Percentiles rank a stretch among this genome's conserved stretches.
Conservation (phyloP, 2,329 filamentous ascomycete species). For the Phialophora expanda region DNA sequence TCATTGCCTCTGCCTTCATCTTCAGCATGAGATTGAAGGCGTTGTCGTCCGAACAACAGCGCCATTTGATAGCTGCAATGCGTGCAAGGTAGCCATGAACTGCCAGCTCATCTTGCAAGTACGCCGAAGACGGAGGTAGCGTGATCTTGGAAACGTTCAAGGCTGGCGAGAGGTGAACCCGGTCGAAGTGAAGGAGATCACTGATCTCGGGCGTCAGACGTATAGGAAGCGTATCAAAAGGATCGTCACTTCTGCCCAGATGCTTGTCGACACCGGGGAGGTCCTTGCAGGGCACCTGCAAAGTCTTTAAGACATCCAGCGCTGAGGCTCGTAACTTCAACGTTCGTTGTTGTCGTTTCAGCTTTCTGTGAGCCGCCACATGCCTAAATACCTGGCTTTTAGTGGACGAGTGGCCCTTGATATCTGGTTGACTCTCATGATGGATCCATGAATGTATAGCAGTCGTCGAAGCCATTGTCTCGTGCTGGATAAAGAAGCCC, state of each 20-base stretch:
- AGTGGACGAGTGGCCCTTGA: conserved; percentile 7
- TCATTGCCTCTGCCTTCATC: conserved; percentile 24
- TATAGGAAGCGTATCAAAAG: conserved; percentile 18
- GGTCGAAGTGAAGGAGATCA: conserved; percentile 20
- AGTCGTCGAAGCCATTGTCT: conserved; percentile 7
- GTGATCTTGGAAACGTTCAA: neutral
- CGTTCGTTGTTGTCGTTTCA: conserved; percentile 20
- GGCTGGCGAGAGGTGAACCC: conserved; percentile 7
- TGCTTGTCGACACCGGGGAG: conserved; percentile 3
- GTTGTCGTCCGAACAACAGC: conserved; percentile 3
- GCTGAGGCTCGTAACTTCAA: conserved; percentile 21
- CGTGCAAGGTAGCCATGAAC: conserved; percentile 18
- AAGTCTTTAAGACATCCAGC: conserved; percentile 6
- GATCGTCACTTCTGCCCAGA: conserved; percentile 9
- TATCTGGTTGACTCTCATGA: conserved; percentile 15
- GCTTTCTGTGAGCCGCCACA: conserved; percentile 24
- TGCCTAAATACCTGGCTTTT: conserved; percentile 27
- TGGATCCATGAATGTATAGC: conserved; percentile 22
- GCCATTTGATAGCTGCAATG: conserved; percentile 18
- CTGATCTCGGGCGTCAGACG: conserved; percentile 15
- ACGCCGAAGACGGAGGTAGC: conserved; percentile 2
- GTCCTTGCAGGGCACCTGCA: conserved; percentile 9
- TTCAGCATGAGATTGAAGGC: conserved; percentile 17
- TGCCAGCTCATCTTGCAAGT: conserved; percentile 22
- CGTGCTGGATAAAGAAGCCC: neutral